These are phyloP conservation scores for Rubia tinctorum DNA, from an alignment of 305 asterid genomes.

Conservation along the genomic window DNA sequence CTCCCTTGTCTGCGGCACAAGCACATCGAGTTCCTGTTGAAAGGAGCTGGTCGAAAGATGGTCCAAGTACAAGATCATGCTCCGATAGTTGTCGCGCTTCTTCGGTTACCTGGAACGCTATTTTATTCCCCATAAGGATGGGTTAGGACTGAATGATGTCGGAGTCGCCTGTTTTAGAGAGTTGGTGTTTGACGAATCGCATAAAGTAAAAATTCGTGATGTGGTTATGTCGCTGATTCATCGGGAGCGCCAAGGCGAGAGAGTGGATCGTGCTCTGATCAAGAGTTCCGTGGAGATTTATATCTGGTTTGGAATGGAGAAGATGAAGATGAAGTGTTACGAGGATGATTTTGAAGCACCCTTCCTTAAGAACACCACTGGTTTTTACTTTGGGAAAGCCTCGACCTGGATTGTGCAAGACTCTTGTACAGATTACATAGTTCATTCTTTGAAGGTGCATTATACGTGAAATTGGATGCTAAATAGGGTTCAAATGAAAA, in stretches of 20 bases:
- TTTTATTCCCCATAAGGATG: not conserved
- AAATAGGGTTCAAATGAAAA: no score
- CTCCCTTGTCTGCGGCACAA: not conserved
- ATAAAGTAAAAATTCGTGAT: not conserved
- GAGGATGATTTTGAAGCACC: constrained; percentile 37
- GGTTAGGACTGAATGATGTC: not conserved
- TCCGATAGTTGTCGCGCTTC: not conserved
- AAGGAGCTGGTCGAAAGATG: not conserved
- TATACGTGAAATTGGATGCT: no score
- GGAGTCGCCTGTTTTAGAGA: not conserved
- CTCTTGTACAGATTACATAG: constrained; percentile 43
- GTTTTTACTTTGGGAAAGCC: constrained; percentile 40
- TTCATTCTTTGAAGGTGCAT: no score
- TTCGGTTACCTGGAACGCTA: not conserved
- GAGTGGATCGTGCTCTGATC: constrained; percentile 34
- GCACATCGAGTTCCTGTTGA: not conserved
- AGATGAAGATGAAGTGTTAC: constrained; percentile 22
- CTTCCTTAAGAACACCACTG: constrained; percentile 33
- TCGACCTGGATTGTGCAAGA: constrained; percentile 43
- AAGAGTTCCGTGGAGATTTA: constrained; percentile 39
- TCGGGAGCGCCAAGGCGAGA: constrained; percentile 45
- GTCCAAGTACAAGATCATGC: not conserved
- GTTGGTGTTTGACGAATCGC: not conserved
- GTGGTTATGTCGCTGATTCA: constrained; percentile 17
- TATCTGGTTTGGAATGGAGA: constrained; percentile 36